Evolutionary conservation across 73 alveolate species (phyloP).

Genomic region (Paramecium caudatum): DNA sequence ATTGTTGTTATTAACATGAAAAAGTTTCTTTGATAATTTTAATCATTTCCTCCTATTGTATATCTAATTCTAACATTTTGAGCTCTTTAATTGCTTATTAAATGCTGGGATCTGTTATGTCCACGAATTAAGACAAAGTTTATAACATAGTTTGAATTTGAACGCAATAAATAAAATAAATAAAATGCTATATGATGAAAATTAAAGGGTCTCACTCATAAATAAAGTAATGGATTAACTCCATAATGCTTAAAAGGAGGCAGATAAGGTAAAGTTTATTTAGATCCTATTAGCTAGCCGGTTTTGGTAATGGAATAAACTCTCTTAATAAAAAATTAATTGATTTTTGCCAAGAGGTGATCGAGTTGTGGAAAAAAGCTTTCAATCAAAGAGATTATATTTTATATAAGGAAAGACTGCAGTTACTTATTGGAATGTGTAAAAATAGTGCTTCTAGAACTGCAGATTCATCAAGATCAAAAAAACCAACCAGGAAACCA

Average conservation of each 20-base stretch:
- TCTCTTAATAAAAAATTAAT: neutral
- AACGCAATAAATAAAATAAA: neutral
- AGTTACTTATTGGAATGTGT: conserved; percentile 2
- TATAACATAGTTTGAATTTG: neutral
- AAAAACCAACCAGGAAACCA: neutral
- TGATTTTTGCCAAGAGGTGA: conserved; percentile 4
- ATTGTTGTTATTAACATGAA: neutral
- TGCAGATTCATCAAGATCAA: conserved; percentile 23
- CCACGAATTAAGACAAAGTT: too few relatives aligned
- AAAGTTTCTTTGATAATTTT: neutral
- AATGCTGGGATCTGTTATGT: too few relatives aligned
- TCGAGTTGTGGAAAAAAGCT: neutral
- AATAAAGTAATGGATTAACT: conserved; percentile 33
- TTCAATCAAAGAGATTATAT: neutral
- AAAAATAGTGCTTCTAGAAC: neutral
- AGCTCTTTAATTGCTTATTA: too few relatives aligned
- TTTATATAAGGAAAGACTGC: neutral
- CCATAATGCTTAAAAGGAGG: conserved; percentile 33
- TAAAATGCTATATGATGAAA: neutral
- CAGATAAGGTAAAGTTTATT: neutral
- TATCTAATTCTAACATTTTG: too few relatives aligned
- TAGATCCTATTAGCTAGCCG: conserved; percentile 7
- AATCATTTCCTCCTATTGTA: too few relatives aligned
- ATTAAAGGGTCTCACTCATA: neutral
- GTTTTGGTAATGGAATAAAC: neutral